These are phyloP conservation scores for Noccaea bulbosa DNA, from an alignment of 345 rosid species.

Conservation along the genomic window DNA sequence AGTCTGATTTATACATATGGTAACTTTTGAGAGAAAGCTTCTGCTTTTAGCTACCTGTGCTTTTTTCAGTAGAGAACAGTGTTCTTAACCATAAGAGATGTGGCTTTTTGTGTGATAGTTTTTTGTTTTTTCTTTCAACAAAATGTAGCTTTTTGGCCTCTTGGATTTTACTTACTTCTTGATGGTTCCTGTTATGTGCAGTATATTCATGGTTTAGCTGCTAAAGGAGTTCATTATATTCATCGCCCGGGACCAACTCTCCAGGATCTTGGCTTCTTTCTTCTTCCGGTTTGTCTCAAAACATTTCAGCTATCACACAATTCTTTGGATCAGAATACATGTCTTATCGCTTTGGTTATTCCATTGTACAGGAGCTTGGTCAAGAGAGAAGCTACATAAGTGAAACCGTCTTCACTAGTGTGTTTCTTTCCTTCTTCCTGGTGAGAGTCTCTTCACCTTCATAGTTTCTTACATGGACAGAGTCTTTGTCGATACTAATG, in stretches of 20 bases:
- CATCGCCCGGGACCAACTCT: slow-evolving; percentile 87
- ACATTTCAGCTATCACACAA: not conserved
- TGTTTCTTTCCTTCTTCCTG: slow-evolving; percentile 74
- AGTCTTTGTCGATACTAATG: slow-evolving; percentile 11
- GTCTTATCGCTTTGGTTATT: slow-evolving; percentile 25
- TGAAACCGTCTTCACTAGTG: slow-evolving; percentile 70
- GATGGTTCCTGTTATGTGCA: slow-evolving; percentile 30
- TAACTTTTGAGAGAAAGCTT: slow-evolving; percentile 42
- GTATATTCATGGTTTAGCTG: slow-evolving; percentile 71
- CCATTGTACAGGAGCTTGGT: slow-evolving; percentile 77
- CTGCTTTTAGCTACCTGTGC: slow-evolving; percentile 21
- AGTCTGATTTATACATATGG: slow-evolving; percentile 34
- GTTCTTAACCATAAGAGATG: not conserved
- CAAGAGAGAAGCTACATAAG: slow-evolving; percentile 92
- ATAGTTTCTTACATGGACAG: not conserved
- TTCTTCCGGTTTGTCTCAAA: slow-evolving; percentile 75
- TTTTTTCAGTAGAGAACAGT: slow-evolving; percentile 5
- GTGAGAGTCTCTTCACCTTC: slow-evolving; percentile 56
- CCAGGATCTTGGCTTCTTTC: slow-evolving; percentile 84
- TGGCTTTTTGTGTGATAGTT: slow-evolving; percentile 2
- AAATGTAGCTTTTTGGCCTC: not conserved
- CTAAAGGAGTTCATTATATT: slow-evolving; percentile 91
- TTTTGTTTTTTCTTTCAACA: slow-evolving; percentile 18
- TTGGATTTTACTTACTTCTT: not conserved
- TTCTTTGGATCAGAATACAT: slow-evolving; percentile 5